Evolutionary conservation across 352 stramenopile genomes (phyloP).

Genomic region (Globisporangium camurandrum): DNA sequence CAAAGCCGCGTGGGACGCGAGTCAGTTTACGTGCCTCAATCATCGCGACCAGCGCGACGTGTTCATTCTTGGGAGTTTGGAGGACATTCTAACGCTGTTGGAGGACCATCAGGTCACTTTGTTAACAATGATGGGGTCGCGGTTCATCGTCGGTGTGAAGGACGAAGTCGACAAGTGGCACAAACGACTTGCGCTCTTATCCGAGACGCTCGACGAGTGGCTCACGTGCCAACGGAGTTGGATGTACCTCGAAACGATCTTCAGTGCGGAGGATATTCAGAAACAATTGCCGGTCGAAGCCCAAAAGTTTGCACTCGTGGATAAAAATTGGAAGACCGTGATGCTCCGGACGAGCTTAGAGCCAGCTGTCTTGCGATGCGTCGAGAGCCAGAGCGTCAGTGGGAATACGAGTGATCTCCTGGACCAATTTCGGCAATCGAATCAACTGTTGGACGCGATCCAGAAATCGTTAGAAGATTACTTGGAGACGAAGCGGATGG

Average conservation of each 20-base stretch:
- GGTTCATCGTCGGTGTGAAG: constrained; percentile 89
- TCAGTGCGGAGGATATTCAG: constrained; percentile 85
- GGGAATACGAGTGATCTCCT: constrained; percentile 38
- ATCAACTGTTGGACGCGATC: constrained; percentile 85
- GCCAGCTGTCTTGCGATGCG: constrained; percentile 65
- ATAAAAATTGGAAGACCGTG: constrained; percentile 81
- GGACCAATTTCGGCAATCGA: constrained; percentile 80
- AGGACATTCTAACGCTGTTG: constrained; percentile 85
- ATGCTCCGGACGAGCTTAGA: constrained; percentile 78
- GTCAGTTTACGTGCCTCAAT: constrained; percentile 76
- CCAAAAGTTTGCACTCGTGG: constrained; percentile 79
- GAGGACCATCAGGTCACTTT: constrained; percentile 91
- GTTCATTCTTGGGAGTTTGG: constrained; percentile 87
- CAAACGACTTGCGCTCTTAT: constrained; percentile 80
- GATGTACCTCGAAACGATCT: constrained; percentile 89
- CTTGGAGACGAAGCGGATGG: constrained; percentile 89
- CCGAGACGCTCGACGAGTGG: constrained; percentile 81
- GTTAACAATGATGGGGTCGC: constrained; percentile 90
- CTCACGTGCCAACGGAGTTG: constrained; percentile 78
- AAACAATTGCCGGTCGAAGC: constrained; percentile 82
- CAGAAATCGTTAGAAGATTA: constrained; percentile 91
- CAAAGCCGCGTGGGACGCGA: constrained; percentile 83
- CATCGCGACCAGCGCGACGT: constrained; percentile 84
- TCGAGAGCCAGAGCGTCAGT: constrained; percentile 41
- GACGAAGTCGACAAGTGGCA: constrained; percentile 88